Conservation (phyloP, 441 rosid species). For the Aquilaria agallochum region DNA sequence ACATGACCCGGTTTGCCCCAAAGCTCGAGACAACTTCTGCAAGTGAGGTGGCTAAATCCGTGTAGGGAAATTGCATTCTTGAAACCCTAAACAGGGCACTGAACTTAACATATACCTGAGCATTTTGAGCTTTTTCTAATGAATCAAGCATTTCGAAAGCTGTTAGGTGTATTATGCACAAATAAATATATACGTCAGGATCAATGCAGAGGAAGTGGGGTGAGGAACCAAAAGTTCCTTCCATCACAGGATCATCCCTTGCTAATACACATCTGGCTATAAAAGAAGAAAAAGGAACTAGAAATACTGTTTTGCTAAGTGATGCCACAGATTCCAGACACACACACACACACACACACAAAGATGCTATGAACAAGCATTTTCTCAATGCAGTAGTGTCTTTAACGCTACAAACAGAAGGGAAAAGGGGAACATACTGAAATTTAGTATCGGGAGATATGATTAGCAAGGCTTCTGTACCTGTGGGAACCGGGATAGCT, state of each 20-base stretch:
- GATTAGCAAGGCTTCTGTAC: constrained; percentile 25
- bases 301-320: constrained; percentile 4
- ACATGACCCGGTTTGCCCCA: constrained; percentile 79
- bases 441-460: neutral
- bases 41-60: constrained; percentile 53
- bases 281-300: neutral
- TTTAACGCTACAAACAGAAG: neutral
- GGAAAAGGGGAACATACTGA: neutral
- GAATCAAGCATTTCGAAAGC: neutral
- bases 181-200: neutral
- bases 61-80: constrained; percentile 57
- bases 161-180: neutral
- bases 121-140: constrained; percentile 5
- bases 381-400: too few species aligned
- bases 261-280: too few species aligned
- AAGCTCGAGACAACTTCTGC: constrained; percentile 55
- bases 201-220: too few species aligned
- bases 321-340: too few species aligned
- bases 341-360: too few species aligned
- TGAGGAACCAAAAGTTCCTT: too few species aligned
- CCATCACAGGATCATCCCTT: too few species aligned
- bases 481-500: constrained; percentile 79
- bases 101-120: constrained; percentile 79
- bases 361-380: too few species aligned
- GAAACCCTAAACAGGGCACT: constrained; percentile 88